Evolutionary conservation across 2,329 filamentous ascomycete species (phyloP), one percentile per base, ranked within the genome.

Genomic region (Cladosporium halotolerans): DNA sequence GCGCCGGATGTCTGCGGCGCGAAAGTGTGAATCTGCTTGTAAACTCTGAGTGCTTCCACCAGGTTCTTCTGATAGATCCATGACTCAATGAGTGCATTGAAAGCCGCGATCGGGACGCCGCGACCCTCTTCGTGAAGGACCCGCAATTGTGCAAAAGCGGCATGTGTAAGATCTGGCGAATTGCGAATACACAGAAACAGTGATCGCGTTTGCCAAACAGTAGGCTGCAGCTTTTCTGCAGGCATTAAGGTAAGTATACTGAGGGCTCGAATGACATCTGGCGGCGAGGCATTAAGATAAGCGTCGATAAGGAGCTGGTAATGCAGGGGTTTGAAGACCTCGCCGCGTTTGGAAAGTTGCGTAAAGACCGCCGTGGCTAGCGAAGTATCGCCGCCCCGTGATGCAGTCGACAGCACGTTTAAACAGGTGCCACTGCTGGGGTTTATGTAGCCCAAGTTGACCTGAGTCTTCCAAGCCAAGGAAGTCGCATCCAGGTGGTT

Each of bases 231-330:
- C 4, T 83, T 81, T 14, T 83, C 80, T 55, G 80, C 76, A 18
- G 80, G 72, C 85, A 95, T 93, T 65, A 89, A 84, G 59, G 81
- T 81, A 13, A 96, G 74, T 1, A 87, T 77, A 39, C 81, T 79
- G 34, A 96, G 76, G 0, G 87, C 86, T 23, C 82, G 81, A 19
- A 73, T 70, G 7, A 92, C 63, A 58, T 93, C 82, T 3, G 67
- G 65, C 9, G 61, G 59, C 2, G 77, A 75, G 3, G 74, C 72
- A 13, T 69, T 68, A 9, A 82, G 75, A 64, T 95, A 89, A 3
- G 86, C 79, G 54, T 88, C 83, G 6, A 91, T 74, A 28, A 96
- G 77, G 28, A 85, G 79, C 67, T 95, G 89, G 69, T 93, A 95
- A 66, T 96, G 89, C 57, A 86, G 77, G 5, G 79, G 70, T 8